Percentiles rank a stretch among this genome's conserved stretches.
Evolutionary conservation across 129 eudicot species (phyloP).

Genomic region (Logfia minima): DNA sequence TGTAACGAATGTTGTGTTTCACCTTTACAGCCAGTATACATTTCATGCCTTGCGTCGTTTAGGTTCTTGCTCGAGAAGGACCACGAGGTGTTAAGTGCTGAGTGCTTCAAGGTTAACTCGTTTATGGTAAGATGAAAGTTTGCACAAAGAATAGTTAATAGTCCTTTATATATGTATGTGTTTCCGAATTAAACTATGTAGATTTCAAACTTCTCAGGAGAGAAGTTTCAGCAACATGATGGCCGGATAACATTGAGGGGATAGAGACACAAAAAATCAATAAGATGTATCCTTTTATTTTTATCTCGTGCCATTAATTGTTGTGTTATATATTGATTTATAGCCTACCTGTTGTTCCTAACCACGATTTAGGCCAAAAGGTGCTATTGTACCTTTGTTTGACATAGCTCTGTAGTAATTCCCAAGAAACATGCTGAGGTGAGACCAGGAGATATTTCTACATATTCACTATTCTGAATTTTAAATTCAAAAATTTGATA

Average conservation of each 20-base stretch:
- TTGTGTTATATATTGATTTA: not conserved
- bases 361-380: conserved; percentile 34
- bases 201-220: conserved; percentile 34
- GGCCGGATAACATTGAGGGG: conserved; percentile 39
- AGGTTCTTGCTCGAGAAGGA: conserved; percentile 37
- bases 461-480: not conserved
- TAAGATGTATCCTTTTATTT: conserved; percentile 42
- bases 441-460: conserved; percentile 21
- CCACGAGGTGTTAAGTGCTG: conserved; percentile 48
- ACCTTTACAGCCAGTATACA: conserved; percentile 49
- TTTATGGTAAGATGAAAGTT: conserved; percentile 42
- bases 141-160: not conserved
- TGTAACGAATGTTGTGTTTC: not conserved
- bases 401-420: conserved; percentile 46
- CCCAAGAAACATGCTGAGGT: conserved; percentile 62
- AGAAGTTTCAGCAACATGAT: conserved; percentile 36
- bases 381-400: conserved; percentile 45
- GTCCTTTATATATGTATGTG: not conserved
- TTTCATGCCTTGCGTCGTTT: conserved; percentile 54
- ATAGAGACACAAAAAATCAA: conserved; percentile 20
- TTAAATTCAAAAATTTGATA: not conserved
- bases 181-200: not conserved
- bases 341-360: conserved; percentile 29
- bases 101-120: conserved; percentile 46
- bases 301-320: conserved; percentile 6